phyloP scores from a whole-genome alignment of 225 moss, liverwort and hornwort species.

The Polytrichum commune region DNA sequence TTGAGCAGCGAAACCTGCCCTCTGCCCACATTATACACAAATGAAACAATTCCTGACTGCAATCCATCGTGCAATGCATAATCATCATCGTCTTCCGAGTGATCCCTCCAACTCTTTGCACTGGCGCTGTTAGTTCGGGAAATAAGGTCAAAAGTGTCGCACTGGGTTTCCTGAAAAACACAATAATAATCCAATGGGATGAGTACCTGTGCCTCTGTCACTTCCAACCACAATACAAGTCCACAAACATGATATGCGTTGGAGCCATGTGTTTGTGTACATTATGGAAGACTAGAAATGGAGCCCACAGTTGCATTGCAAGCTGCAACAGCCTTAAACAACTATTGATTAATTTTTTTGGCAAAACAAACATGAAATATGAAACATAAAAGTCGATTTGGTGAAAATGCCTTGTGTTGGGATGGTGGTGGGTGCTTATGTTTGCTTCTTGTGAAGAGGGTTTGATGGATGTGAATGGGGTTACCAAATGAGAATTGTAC shows the following conservation, averaged over 20 bases:
- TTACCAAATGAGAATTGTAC: background rate
- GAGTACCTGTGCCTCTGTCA: background rate
- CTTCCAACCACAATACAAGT: background rate
- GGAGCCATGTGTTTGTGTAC: background rate
- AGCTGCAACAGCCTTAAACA: no score
- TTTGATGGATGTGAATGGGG: background rate
- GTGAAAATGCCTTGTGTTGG: no score
- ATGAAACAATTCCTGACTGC: slow-evolving; percentile 63
- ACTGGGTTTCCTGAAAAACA: slow-evolving; percentile 60
- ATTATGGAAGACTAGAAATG: no score
- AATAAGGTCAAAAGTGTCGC: slow-evolving; percentile 77
- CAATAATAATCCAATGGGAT: background rate
- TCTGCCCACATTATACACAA: slow-evolving; percentile 41
- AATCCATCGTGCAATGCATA: slow-evolving; percentile 62
- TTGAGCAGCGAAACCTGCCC: background rate
- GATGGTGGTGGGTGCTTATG: no score
- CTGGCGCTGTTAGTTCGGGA: slow-evolving; percentile 36
- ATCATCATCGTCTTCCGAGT: slow-evolving; percentile 63
- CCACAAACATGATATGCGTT: no score
- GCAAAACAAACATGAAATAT: no score
- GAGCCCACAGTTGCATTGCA: no score
- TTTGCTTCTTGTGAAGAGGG: no score
- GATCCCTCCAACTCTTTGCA: slow-evolving; percentile 63
- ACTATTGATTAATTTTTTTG: no score
- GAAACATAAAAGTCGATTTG: no score